Evolutionary conservation across 495 filamentous ascomycete genomes (phyloP), one percentile per base, ranked within the genome.

Genomic region (Rhizodiscina lignyota): DNA sequence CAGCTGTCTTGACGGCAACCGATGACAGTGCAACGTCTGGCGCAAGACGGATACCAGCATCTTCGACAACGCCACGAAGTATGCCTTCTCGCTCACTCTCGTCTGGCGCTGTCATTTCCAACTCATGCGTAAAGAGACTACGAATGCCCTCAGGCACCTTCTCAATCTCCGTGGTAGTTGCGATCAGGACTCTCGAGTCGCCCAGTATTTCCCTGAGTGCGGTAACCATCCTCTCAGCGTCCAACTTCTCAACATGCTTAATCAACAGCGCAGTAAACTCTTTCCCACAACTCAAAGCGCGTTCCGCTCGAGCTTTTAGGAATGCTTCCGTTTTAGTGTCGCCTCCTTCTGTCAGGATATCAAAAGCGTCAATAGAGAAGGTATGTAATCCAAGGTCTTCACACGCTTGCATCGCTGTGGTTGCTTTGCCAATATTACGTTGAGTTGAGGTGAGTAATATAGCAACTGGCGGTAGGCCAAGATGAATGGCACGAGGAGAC

Each of bases 281-380:
- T 0, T 82, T 52, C 5, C 89, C 89, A 48, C 89, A 96, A 39
- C 74, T 74, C 52, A 94, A 72, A 12, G 84, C 89, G 28, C 91
- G 67, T 36, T 94, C 89, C 2, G 79, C 81, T 33, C 89, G 71
- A 4, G 83, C 78, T 43, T 87, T 79, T 16, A 97, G 59, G 44
- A 89, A 80, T 3, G 77, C 84, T 41, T 91, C 89, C 0, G 84
- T 86, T 60, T 94, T 93, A 29, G 91, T 80, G 48, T 97, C 89
- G 38, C 79, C 77, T 5, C 81, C 82, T 46, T 94, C 87, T 6
- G 83, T 83, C 10, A 92, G 61, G 32, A 96, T 83, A 44, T 97
- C 91, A 51, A 91, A 93, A 0, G 83, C 79, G 51, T 94, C 83
- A 38, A 97, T 78, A 8, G 74, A 59, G 48, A 94, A 96, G 1